These are phyloP conservation scores for Calophaca sinica DNA, from an alignment of 306 rosid species.

Conservation along the genomic window DNA sequence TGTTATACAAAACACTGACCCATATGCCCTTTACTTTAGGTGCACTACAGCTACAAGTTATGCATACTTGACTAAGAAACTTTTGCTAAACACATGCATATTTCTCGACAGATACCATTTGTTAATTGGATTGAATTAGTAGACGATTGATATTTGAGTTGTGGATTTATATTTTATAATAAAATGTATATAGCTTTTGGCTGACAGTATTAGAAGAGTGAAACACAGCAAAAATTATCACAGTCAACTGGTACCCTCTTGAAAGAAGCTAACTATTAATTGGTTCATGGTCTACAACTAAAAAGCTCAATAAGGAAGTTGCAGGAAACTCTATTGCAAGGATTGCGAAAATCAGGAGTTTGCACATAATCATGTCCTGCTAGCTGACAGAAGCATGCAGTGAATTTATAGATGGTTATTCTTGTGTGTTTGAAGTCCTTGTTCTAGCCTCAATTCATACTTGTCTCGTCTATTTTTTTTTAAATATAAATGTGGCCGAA, in stretches of 20 bases:
- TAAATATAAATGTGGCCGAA: constrained; percentile 20
- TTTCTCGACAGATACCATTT: constrained; percentile 8
- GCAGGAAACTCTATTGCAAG: background rate
- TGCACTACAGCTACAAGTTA: background rate
- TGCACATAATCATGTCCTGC: constrained; percentile 23
- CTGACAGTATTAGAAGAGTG: constrained; percentile 1
- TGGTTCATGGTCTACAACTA: background rate
- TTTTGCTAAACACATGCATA: constrained; percentile 9
- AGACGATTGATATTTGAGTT: constrained; percentile 24
- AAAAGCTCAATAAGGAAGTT: no score
- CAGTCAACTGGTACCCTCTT: background rate
- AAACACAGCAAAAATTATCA: background rate
- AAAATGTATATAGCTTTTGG: constrained; percentile 5
- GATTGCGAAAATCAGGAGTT: background rate
- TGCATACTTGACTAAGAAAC: background rate
- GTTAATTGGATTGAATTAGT: constrained; percentile 19
- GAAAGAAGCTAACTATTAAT: background rate
- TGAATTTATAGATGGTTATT: constrained; percentile 32
- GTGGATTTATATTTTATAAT: constrained; percentile 21
- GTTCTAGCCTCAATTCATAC: constrained; percentile 20
- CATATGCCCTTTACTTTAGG: constrained; percentile 11
- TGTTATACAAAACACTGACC: background rate
- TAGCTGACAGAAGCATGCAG: constrained; percentile 19
- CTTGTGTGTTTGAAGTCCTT: constrained; percentile 26
- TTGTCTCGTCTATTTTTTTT: background rate